phyloP scores from a whole-genome alignment of 768 basidiomycete species.

The Rhizopogon vesiculosus region DNA sequence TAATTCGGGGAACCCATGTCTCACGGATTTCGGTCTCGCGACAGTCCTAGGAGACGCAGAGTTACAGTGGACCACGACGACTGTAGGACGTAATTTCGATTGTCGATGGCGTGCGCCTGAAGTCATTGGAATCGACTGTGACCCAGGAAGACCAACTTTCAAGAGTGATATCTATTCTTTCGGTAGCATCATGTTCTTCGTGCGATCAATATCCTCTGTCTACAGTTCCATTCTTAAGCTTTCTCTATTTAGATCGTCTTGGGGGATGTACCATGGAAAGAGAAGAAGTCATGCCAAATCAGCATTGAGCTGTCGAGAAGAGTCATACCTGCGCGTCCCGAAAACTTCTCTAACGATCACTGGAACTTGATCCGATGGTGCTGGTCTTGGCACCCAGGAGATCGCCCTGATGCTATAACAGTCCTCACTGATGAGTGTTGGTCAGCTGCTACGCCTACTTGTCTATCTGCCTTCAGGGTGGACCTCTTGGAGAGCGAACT shows the following conservation, averaged over 20 bases:
- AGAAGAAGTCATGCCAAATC: neutral
- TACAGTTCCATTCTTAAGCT: neutral
- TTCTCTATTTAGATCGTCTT: neutral
- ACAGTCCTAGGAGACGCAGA: conserved; percentile 30
- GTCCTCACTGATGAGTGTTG: too few species aligned
- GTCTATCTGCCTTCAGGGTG: too few species aligned
- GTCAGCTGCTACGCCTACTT: too few species aligned
- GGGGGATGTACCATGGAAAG: neutral
- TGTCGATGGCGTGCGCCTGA: conserved; percentile 40
- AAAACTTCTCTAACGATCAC: neutral
- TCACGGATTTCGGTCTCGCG: conserved; percentile 45
- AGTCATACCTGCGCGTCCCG: neutral
- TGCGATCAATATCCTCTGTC: neutral
- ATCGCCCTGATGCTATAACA: neutral
- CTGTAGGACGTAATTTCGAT: conserved; percentile 28
- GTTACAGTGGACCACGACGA: conserved; percentile 16
- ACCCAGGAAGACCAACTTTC: neutral
- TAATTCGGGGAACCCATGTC: conserved; percentile 24
- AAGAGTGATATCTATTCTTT: conserved; percentile 37
- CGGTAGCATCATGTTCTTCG: conserved; percentile 18
- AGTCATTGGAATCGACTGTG: conserved; percentile 24
- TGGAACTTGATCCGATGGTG: neutral
- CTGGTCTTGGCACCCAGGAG: neutral
- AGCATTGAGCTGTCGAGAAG: neutral
- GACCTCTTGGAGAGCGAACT: too few species aligned